A percentile compares a stretch with the other conserved stretches of the same genome.
phyloP scores from a whole-genome alignment of 257 asterid genomes.

The Apocynum venetum region DNA sequence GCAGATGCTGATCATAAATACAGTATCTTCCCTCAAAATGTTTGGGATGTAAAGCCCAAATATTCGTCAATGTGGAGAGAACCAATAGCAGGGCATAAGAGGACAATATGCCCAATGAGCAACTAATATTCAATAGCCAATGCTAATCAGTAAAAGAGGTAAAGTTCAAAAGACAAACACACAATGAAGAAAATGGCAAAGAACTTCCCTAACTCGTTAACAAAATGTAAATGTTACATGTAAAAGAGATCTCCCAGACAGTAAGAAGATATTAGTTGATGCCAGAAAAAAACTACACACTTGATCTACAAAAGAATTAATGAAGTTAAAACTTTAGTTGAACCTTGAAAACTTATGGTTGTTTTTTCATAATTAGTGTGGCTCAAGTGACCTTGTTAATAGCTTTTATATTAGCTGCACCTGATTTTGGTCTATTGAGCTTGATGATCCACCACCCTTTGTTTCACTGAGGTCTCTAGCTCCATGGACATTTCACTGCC shows the following conservation, averaged over 20 bases:
- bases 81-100: neutral
- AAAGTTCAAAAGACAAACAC: neutral
- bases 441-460: neutral
- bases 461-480: neutral
- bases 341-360: neutral
- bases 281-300: neutral
- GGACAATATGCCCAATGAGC: neutral
- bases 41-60: neutral
- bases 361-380: neutral
- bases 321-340: neutral
- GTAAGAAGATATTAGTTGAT: neutral
- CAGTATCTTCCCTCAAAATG: neutral
- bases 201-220: neutral
- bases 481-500: neutral
- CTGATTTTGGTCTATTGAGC: neutral
- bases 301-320: conserved; percentile 1
- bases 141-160: neutral
- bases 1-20: too few relatives aligned
- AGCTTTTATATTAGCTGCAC: neutral
- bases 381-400: neutral
- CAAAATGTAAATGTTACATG: neutral
- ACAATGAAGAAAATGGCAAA: neutral
- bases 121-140: too few relatives aligned
- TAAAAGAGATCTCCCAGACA: neutral
- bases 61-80: neutral